phyloP scores from a whole-genome alignment of 257 asterid genomes.

The Solanum gandarillasii region DNA sequence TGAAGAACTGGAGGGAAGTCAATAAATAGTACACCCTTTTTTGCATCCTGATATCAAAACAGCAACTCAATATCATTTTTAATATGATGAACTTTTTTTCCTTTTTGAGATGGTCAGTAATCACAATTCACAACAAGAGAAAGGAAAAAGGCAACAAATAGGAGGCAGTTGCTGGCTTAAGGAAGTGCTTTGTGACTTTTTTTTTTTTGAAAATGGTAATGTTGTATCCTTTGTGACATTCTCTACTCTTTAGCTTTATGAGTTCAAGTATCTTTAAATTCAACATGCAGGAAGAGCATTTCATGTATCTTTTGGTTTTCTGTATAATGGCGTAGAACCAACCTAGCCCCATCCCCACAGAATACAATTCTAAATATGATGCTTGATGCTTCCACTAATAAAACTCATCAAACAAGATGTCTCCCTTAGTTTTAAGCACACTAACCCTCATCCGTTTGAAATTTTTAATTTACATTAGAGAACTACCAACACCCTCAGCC shows the following conservation, averaged over 20 bases:
- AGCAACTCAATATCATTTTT: background rate
- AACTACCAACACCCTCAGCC: background rate
- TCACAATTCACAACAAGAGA: background rate
- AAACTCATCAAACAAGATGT: background rate
- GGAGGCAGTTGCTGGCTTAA: background rate
- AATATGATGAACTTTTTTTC: background rate
- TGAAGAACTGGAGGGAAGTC: slow-evolving; percentile 98
- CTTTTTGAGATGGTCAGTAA: background rate
- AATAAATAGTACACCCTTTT: slow-evolving; percentile 88
- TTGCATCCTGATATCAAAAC: slow-evolving; percentile 72
- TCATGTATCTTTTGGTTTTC: background rate
- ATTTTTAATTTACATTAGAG: background rate
- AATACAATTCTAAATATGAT: background rate
- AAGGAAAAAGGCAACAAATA: background rate
- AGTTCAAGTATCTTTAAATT: background rate
- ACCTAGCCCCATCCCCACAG: background rate
- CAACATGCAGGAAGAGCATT: background rate
- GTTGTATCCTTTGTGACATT: background rate
- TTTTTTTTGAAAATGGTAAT: background rate
- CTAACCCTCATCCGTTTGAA: background rate
- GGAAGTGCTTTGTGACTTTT: background rate
- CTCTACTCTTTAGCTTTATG: background rate
- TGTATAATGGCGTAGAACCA: background rate
- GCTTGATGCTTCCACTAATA: background rate
- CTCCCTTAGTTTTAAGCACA: background rate